Evolutionary conservation across 805 yeast genomes (phyloP), one percentile per base, ranked within the genome.

Genomic region (Kuraishia ogatae): DNA sequence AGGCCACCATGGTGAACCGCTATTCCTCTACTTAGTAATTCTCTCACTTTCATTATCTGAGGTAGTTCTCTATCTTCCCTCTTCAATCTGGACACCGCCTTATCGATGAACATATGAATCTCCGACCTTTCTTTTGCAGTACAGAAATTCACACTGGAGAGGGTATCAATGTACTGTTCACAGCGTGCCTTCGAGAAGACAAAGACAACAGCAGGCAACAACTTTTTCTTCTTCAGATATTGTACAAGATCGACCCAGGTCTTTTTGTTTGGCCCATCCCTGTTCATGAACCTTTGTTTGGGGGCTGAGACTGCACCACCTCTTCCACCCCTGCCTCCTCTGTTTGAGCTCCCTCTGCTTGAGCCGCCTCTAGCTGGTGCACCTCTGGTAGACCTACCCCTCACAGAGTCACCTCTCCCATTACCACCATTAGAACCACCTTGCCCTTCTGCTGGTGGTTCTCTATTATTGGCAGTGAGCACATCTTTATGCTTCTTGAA

Each of bases 1-100:
- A 92, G 71, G 0, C 98, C 98, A 66, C 97, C 96, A 69, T 92
- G 97, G 66, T 92, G 98, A 1, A 92, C 96, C 0, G 97, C 97
- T 58, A 94, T 87, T 55, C 99, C 99, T 64, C 97, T 78, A 50
- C 89, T 80, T 49, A 94, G 70, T 78, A 93, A 75, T 29, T 90
- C 96, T 61, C 96, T 78, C 57, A 93, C 78, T 60, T 87, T 83
- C 57, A 89, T 60, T 56, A 94, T 93, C 70, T 94, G 99, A 1
- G 99, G 53, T 52, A 94, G 74, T 55, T 87, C 93, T 59, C 98
- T 79, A 66, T 94, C 99, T 64, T 94, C 99, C 62, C 84, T 87
- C 63, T 89, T 89, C 67, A 90, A 79, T 56, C 99, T 79, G 0
- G 92, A 78, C 23, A 92, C 87, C 0, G 98, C 96, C 60, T 84